These are phyloP conservation scores for Scorias spongiosa DNA, from an alignment of 2,329 filamentous ascomycete genomes.

Conservation along the genomic window DNA sequence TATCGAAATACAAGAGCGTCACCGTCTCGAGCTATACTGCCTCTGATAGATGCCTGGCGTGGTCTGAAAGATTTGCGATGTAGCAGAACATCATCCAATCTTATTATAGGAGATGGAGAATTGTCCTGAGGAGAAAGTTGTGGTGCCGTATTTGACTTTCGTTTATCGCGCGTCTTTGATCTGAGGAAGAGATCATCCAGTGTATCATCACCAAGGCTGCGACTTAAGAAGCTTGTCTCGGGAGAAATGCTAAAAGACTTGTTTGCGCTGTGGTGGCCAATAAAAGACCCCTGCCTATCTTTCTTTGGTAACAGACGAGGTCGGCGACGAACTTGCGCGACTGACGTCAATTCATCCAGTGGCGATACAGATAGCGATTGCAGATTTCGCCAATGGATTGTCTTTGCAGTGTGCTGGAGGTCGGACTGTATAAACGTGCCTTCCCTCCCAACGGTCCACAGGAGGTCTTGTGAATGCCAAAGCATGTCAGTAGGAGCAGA, in stretches of 20 bases:
- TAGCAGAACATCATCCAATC: conserved; percentile 13
- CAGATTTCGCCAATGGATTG: conserved; percentile 41
- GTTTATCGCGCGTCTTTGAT: conserved; percentile 1
- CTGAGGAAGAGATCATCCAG: conserved; percentile 41
- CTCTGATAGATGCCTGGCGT: conserved; percentile 12
- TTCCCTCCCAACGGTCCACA: conserved; percentile 49
- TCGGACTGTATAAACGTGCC: conserved; percentile 49
- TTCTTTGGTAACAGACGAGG: conserved; percentile 13
- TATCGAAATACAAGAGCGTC: conserved; percentile 5
- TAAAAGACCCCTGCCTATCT: conserved; percentile 1
- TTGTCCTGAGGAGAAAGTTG: conserved; percentile 1
- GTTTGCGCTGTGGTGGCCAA: neutral
- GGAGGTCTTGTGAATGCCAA: conserved; percentile 47
- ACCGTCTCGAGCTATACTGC: conserved; percentile 9
- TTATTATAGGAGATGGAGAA: conserved; percentile 25
- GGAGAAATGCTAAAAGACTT: conserved; percentile 11
- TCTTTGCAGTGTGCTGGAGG: conserved; percentile 42
- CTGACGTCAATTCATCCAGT: conserved; percentile 39
- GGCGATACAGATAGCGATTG: conserved; percentile 44
- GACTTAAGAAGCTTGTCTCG: conserved; percentile 21
- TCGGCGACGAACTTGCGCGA: conserved; percentile 36
- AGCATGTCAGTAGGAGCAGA: conserved; percentile 43
- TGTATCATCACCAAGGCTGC: conserved; percentile 40
- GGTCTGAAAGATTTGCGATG: conserved; percentile 15
- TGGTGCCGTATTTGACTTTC: conserved; percentile 1